Evolutionary conservation across 192 early-diverging fungal species (phyloP).

Genomic region (Ambispora gerdemannii): DNA sequence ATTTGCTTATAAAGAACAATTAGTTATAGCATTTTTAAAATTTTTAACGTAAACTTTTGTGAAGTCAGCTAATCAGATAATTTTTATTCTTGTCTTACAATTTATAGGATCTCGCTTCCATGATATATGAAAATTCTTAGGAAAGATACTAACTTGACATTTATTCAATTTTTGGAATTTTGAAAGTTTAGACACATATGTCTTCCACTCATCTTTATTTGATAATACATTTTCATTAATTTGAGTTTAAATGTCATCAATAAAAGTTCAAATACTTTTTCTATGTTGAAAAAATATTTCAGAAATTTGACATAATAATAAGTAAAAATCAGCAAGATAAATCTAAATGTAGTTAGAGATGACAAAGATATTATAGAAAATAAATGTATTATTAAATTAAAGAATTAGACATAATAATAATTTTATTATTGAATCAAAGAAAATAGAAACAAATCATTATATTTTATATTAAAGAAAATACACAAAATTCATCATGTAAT

Average conservation of each 20-base stretch:
- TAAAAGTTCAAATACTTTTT: not conserved
- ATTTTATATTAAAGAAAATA: too few relatives aligned
- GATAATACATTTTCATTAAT: not conserved
- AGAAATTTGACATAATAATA: too few relatives aligned
- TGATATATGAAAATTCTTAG: not conserved
- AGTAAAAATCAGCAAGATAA: too few relatives aligned
- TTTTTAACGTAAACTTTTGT: constrained; percentile 7
- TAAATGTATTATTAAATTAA: too few relatives aligned
- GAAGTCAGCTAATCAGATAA: not conserved
- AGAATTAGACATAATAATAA: too few relatives aligned
- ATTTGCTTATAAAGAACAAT: too few relatives aligned
- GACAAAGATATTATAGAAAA: too few relatives aligned
- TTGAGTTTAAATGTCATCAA: constrained; percentile 1
- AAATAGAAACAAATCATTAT: too few relatives aligned
- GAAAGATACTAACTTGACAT: not conserved
- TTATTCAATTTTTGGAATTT: not conserved
- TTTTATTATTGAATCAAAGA: too few relatives aligned
- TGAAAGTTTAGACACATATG: not conserved
- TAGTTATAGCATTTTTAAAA: constrained; percentile 4
- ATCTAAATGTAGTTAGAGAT: too few relatives aligned
- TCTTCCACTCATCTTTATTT: constrained; percentile 1
- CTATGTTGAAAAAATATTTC: not conserved
- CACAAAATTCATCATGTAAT: too few relatives aligned
- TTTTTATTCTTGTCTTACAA: too few relatives aligned
- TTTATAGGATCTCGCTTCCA: not conserved